Evolutionary conservation across 495 filamentous ascomycete species (phyloP), one percentile per base, ranked within the genome.

Genomic region (Symbiotaphrina buchneri): DNA sequence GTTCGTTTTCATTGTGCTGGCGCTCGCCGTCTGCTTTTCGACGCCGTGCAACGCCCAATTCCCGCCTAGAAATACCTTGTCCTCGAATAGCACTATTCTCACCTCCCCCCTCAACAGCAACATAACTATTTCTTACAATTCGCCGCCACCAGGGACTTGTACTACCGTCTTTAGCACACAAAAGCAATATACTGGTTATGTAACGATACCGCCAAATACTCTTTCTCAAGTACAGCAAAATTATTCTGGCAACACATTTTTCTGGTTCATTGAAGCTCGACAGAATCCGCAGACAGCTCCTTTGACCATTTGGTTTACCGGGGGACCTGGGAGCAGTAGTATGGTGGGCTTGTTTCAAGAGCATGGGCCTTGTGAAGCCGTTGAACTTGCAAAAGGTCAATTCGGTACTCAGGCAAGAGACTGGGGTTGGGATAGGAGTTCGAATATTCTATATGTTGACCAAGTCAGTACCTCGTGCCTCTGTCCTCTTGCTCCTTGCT

Each of bases 221-320:
- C 46, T 70, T 8, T 48, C 49, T 10, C 48, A 51, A 6, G 45
- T 60, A 6, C 46, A 55, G 36, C 58, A 68, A 36, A 45, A 62
- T 13, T 76, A 71, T 41, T 57, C 68, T 14, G 71, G 73, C 32
- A 76, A 79, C 44, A 75, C 63, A n/a, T 78, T 75, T 41, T 79
- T 79, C 49, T 79, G 73, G 74, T 81, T 75, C 41, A 63, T 81
- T 36, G 72, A 68, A 38, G 65, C 68, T 0, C 54, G 69, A 19
- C 55, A 68, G 18, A 59, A 66, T 28, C 59, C 67, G 0, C 39
- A 55, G 30, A 64, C 65, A 22, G 59, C 63, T 3, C 63, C 65
- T 15, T 49, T 76, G 18, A 67, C 68, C 2, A 66, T 78, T 44
- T 78, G 68, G 69, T 54, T 77, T 41, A 73, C 71, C 51, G 71